phyloP scores from a whole-genome alignment of 768 basidiomycete species.

The Suillus plorans region DNA sequence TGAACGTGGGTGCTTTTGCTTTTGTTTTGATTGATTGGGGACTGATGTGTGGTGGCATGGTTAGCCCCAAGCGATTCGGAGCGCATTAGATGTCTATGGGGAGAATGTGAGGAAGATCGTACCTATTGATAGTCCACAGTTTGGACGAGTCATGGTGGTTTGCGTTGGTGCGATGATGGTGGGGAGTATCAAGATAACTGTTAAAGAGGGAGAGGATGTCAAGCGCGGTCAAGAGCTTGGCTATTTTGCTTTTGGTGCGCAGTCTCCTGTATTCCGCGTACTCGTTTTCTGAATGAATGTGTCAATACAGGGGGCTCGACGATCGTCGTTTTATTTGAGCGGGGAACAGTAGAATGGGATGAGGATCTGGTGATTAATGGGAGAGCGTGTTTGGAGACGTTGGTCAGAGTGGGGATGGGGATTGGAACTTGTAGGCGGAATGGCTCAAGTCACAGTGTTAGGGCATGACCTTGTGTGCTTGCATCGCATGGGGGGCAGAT shows the following conservation, averaged over 20 bases:
- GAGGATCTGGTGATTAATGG: constrained; percentile 86
- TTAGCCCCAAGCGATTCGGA: constrained; percentile 91
- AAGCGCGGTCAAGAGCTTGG: constrained; percentile 88
- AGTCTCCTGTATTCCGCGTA: constrained; percentile 4
- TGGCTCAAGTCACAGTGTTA: neutral
- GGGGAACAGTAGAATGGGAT: constrained; percentile 84
- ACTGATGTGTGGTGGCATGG: neutral
- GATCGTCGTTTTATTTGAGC: constrained; percentile 88
- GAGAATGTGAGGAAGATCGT: constrained; percentile 94
- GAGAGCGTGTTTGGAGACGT: constrained; percentile 83
- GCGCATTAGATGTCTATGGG: constrained; percentile 87
- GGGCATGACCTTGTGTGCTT: neutral
- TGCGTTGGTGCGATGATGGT: constrained; percentile 97
- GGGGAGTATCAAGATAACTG: constrained; percentile 84
- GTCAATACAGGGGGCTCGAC: constrained; percentile 74
- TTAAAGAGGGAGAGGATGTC: constrained; percentile 80
- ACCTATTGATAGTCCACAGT: constrained; percentile 85
- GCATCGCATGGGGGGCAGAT: neutral
- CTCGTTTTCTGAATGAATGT: constrained; percentile 1
- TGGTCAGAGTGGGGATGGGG: constrained; percentile 86
- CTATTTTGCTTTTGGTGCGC: constrained; percentile 91
- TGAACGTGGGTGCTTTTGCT: constrained; percentile 59
- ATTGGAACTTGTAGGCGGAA: constrained; percentile 49
- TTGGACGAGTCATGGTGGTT: constrained; percentile 90
- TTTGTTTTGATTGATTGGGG: neutral